A percentile compares a stretch with the other conserved stretches of the same genome.
Conservation (phyloP, 1,284 basidiomycete species). For the Pholiota adiposa region DNA sequence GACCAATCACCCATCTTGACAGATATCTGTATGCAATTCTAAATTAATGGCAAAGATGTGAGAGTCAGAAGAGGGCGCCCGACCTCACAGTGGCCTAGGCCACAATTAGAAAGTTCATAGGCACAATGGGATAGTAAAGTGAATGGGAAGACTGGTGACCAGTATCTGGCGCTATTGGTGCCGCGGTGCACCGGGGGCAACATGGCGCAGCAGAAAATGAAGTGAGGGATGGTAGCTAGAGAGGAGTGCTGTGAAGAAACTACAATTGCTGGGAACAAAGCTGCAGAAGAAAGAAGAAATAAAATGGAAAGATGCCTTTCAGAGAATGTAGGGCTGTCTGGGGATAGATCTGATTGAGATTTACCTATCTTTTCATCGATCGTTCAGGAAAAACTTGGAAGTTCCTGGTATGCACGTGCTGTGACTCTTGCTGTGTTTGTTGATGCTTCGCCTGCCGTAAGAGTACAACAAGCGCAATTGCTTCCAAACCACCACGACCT, state of each 20-base stretch:
- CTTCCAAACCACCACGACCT: constrained; percentile 49
- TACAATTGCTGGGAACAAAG: background rate
- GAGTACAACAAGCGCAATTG: constrained; percentile 46
- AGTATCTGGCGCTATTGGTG: constrained; percentile 10
- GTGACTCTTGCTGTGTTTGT: constrained; percentile 43
- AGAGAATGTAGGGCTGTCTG: constrained; percentile 24
- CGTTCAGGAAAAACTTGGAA: constrained; percentile 34
- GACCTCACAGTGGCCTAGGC: constrained; percentile 26
- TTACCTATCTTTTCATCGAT: constrained; percentile 37
- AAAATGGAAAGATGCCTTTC: constrained; percentile 19
- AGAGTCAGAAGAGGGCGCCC: constrained; percentile 23
- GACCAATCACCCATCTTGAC: constrained; percentile 13
- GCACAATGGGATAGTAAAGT: constrained; percentile 8
- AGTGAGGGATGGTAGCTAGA: background rate
- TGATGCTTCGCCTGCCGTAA: constrained; percentile 53
- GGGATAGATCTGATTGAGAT: constrained; percentile 38
- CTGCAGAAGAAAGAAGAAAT: constrained; percentile 6
- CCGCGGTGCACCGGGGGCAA: constrained; percentile 6
- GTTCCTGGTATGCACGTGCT: constrained; percentile 46
- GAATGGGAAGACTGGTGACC: constrained; percentile 5
- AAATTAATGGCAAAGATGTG: constrained; percentile 29
- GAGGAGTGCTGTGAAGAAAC: constrained; percentile 7
- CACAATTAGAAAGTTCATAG: constrained; percentile 12
- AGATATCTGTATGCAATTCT: constrained; percentile 29
- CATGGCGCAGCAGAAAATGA: background rate